Percentiles rank a stretch among this genome's conserved stretches.
These are phyloP conservation scores for Pelargonium nanum DNA, from an alignment of 345 rosid genomes.

Conservation along the genomic window DNA sequence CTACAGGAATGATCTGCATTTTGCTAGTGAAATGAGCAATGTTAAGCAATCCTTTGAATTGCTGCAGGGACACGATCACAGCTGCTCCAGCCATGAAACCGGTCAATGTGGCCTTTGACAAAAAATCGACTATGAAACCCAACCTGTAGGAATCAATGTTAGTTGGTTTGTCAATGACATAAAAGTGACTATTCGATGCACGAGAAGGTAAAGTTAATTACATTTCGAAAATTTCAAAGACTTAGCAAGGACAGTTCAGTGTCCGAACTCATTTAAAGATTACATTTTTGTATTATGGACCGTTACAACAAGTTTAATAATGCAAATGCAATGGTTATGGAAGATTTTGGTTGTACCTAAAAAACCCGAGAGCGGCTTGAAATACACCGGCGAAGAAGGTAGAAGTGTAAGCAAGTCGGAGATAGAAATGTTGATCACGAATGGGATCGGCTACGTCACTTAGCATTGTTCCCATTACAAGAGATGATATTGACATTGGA, in stretches of 20 bases:
- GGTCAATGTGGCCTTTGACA: constrained; percentile 36
- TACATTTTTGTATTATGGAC: background rate
- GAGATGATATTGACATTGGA: constrained; percentile 38
- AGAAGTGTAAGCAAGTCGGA: constrained; percentile 31
- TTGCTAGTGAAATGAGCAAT: constrained; percentile 28
- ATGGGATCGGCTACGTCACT: constrained; percentile 18
- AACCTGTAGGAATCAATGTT: constrained; percentile 26
- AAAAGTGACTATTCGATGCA: no score
- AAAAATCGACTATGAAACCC: constrained; percentile 38
- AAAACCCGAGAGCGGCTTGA: constrained; percentile 33
- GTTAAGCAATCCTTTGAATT: constrained; percentile 36
- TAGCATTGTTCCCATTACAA: constrained; percentile 35
- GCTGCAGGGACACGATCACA: constrained; percentile 28
- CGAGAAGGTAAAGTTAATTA: no score
- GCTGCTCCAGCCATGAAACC: constrained; percentile 47
- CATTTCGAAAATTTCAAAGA: no score
- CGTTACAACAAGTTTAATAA: no score
- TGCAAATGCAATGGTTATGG: no score
- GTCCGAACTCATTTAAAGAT: no score
- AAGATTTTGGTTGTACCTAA: no score
- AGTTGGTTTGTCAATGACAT: no score
- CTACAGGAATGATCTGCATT: constrained; percentile 31
- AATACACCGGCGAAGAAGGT: constrained; percentile 39
- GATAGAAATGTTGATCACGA: constrained; percentile 16
- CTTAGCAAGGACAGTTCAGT: background rate